phyloP scores from a whole-genome alignment of 345 rosid genomes.

The Citrus hindsii region DNA sequence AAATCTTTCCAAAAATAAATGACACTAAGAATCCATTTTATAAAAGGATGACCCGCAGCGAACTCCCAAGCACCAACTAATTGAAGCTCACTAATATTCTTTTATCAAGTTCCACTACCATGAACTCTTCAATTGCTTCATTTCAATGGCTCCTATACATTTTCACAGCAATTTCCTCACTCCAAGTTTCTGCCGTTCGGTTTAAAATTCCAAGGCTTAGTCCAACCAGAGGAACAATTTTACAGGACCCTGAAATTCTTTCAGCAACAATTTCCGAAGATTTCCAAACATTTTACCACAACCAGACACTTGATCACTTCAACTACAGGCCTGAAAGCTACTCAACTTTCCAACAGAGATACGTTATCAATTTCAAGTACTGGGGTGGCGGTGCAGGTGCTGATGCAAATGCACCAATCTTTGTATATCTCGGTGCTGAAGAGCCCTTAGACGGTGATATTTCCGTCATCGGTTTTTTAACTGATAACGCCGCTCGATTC shows the following conservation, averaged over 20 bases:
- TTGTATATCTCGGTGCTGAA: slow-evolving; percentile 49
- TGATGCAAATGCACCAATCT: slow-evolving; percentile 40
- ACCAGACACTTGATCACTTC: slow-evolving; percentile 57
- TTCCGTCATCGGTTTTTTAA: slow-evolving; percentile 23
- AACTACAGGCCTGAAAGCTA: slow-evolving; percentile 48
- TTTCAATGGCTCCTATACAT: background rate
- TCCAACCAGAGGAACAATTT: slow-evolving; percentile 4
- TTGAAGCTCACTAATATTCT: no score
- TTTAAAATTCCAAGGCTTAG: slow-evolving; percentile 23
- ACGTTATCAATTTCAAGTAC: slow-evolving; percentile 32
- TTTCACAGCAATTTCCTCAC: background rate
- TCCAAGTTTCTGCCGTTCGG: background rate
- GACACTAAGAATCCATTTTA: background rate
- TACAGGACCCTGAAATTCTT: background rate
- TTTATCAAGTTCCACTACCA: no score
- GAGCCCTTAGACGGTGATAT: slow-evolving; percentile 24
- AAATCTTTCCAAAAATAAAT: background rate
- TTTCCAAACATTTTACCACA: slow-evolving; percentile 24
- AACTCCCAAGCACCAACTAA: background rate
- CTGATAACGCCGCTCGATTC: slow-evolving; percentile 32
- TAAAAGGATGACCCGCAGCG: background rate
- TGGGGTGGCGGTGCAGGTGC: slow-evolving; percentile 39
- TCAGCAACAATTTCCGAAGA: slow-evolving; percentile 11
- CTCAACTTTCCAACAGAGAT: slow-evolving; percentile 48
- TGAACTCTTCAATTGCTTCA: background rate